Conservation (phyloP, 108 stramenopile genomes). For the Cylindrotheca fusiformis region DNA sequence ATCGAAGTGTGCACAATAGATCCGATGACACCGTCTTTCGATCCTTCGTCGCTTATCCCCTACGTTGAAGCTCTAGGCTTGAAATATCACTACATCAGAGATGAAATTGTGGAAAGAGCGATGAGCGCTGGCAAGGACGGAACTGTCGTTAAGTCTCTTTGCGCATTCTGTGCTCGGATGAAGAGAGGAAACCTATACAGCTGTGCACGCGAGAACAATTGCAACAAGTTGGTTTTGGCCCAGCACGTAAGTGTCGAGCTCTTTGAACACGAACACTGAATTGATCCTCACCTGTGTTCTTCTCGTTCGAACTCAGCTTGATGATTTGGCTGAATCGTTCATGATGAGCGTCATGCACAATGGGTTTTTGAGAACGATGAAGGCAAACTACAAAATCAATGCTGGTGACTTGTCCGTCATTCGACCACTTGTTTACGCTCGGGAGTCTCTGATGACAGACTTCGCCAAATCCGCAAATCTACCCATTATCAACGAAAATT, state of each 20-base stretch:
- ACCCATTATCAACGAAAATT: conserved; percentile 99
- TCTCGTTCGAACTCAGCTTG: conserved; percentile 33
- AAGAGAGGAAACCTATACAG: conserved; percentile 97
- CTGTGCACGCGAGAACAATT: conserved; percentile 85
- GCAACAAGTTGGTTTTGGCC: conserved; percentile 94
- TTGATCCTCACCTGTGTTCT: background rate
- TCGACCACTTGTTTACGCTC: conserved; percentile 92
- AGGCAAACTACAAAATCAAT: conserved; percentile 93
- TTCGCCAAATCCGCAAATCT: conserved; percentile 86
- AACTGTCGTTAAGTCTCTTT: conserved; percentile 83
- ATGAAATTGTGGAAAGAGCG: conserved; percentile 91
- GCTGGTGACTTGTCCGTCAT: conserved; percentile 93
- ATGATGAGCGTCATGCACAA: conserved; percentile 98
- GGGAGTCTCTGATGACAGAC: conserved; percentile 91
- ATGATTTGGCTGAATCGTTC: conserved; percentile 97
- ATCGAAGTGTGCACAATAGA: conserved; percentile 95
- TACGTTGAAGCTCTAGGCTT: conserved; percentile 94
- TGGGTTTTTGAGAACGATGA: conserved; percentile 90
- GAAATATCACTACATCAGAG: conserved; percentile 94
- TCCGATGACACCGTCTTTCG: conserved; percentile 96
- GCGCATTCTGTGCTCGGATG: conserved; percentile 96
- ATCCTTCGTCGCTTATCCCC: conserved; percentile 95
- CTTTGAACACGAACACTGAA: background rate
- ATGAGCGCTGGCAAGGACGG: conserved; percentile 83
- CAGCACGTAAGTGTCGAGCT: conserved; percentile 85